These are phyloP conservation scores for Saccharomyces paradoxus DNA, from an alignment of 805 yeast species.

Conservation along the genomic window DNA sequence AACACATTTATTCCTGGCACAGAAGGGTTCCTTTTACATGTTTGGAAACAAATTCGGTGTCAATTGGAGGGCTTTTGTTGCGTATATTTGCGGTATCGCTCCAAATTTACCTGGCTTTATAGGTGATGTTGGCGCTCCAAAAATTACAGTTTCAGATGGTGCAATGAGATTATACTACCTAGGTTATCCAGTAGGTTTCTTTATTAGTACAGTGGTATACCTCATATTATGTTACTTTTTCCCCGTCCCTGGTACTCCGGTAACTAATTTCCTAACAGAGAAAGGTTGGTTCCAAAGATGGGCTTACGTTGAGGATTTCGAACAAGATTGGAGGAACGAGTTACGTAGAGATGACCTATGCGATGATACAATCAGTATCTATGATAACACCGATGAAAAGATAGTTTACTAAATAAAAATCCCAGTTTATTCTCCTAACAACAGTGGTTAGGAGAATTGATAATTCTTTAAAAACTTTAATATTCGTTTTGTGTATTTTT, in stretches of 20 bases:
- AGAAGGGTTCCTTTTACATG: constrained; percentile 37
- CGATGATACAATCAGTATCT: constrained; percentile 4
- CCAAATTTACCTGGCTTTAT: constrained; percentile 35
- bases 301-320: constrained; percentile 58
- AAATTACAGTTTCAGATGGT: constrained; percentile 53
- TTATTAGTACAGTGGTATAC: constrained; percentile 49
- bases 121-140: constrained; percentile 47
- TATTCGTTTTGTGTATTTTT: background rate
- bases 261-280: constrained; percentile 35
- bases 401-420: constrained; percentile 1
- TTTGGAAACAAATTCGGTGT: constrained; percentile 48
- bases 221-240: constrained; percentile 42
- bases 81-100: constrained; percentile 40
- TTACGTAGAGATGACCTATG: background rate
- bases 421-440: too few species aligned
- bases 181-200: constrained; percentile 71
- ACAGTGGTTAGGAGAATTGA: background rate
- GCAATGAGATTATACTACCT: constrained; percentile 64
- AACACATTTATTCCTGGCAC: constrained; percentile 51
- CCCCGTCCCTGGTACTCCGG: constrained; percentile 42
- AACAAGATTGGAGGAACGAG: constrained; percentile 26
- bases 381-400: background rate
- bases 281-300: constrained; percentile 56
- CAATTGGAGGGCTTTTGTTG: constrained; percentile 74
- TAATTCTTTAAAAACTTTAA: background rate